Evolutionary conservation across 352 stramenopile genomes (phyloP).

Genomic region (Sclerospora graminicola): DNA sequence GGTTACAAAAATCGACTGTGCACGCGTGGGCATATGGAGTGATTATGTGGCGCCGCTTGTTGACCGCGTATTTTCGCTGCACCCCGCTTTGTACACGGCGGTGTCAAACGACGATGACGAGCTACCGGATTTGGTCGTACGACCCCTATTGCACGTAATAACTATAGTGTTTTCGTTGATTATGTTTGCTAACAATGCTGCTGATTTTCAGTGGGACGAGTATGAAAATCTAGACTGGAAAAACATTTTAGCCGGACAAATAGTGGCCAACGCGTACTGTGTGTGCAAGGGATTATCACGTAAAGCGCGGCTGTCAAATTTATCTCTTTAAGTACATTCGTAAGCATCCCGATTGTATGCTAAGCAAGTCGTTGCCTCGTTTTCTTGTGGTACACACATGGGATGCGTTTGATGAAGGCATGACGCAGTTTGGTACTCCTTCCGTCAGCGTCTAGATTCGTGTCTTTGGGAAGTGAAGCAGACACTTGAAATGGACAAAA

Average conservation of each 20-base stretch:
- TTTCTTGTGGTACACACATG: slow-evolving; percentile 62
- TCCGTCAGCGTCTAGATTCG: too few species aligned
- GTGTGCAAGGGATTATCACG: too few species aligned
- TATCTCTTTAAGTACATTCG: slow-evolving; percentile 57
- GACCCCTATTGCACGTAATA: neutral
- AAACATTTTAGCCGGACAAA: too few species aligned
- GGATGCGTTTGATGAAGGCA: slow-evolving; percentile 52
- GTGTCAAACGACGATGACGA: too few species aligned
- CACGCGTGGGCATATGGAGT: slow-evolving; percentile 27
- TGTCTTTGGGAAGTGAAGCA: too few species aligned
- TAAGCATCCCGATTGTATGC: slow-evolving; percentile 40
- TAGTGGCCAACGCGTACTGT: too few species aligned
- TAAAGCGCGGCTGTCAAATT: slow-evolving; percentile 53
- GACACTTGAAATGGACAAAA: too few species aligned
- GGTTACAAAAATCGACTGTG: slow-evolving; percentile 23
- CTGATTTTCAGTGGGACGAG: too few species aligned
- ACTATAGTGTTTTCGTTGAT: neutral
- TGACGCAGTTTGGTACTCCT: slow-evolving; percentile 43
- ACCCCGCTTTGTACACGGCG: too few species aligned
- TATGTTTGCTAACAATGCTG: slow-evolving; percentile 4
- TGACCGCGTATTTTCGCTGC: too few species aligned
- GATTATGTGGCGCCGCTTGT: too few species aligned
- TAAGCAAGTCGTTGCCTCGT: slow-evolving; percentile 37
- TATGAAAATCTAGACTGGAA: too few species aligned
- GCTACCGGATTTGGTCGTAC: slow-evolving; percentile 29